phyloP scores from a whole-genome alignment of 2,329 filamentous ascomycete species.

The Boeremia exigua region DNA sequence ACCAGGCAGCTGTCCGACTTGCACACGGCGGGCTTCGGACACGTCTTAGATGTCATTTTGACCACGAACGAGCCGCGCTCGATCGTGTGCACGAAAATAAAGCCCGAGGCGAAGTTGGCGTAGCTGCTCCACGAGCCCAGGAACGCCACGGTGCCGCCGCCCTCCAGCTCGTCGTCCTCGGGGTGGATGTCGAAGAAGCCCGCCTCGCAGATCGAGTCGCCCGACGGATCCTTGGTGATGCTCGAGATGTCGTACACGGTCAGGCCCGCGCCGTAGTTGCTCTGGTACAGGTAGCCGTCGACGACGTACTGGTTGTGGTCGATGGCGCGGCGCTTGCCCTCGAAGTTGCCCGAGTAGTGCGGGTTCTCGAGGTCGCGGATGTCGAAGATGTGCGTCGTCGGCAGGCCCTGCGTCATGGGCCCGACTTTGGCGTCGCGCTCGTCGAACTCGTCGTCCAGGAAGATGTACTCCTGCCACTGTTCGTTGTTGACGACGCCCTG shows the following conservation, averaged over 20 bases:
- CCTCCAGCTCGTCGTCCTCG: slow-evolving; percentile 46
- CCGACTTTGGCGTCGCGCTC: slow-evolving; percentile 37
- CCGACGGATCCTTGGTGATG: slow-evolving; percentile 46
- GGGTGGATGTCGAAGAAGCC: slow-evolving; percentile 51
- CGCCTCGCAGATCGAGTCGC: slow-evolving; percentile 46
- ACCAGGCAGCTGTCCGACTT: slow-evolving; percentile 25
- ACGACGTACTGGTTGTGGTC: slow-evolving; percentile 55
- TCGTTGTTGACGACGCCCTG: slow-evolving; percentile 52
- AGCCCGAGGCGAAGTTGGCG: slow-evolving; percentile 41
- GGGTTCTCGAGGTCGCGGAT: slow-evolving; percentile 39
- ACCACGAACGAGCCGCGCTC: slow-evolving; percentile 44
- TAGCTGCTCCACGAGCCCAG: slow-evolving; percentile 51
- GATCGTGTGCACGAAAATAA: slow-evolving; percentile 46
- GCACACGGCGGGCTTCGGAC: slow-evolving; percentile 30
- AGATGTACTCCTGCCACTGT: slow-evolving; percentile 35
- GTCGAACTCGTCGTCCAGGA: slow-evolving; percentile 43
- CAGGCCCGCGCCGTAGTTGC: slow-evolving; percentile 50
- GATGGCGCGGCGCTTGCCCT: slow-evolving; percentile 41
- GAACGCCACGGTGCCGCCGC: slow-evolving; percentile 47
- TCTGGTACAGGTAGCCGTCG: slow-evolving; percentile 47
- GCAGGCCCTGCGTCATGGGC: slow-evolving; percentile 37
- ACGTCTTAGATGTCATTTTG: slow-evolving; percentile 36
- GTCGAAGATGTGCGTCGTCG: slow-evolving; percentile 43
- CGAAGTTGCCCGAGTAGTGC: slow-evolving; percentile 49
- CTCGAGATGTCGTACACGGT: slow-evolving; percentile 46